Evolutionary conservation across 495 filamentous ascomycete genomes (phyloP), one percentile per base, ranked within the genome.

Genomic region (Penicillium salamii): DNA sequence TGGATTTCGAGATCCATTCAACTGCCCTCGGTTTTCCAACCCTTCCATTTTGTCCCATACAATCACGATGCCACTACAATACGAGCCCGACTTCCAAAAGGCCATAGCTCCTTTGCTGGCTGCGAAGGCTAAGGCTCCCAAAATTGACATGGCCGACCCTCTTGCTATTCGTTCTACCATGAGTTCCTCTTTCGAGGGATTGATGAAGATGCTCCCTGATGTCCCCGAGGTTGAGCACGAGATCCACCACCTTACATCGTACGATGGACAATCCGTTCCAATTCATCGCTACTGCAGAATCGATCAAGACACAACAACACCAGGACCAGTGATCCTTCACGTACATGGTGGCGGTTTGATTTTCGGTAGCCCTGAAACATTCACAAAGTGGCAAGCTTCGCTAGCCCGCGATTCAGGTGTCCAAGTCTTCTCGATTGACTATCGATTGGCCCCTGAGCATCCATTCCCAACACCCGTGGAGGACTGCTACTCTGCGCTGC

Each of bases 401-500:
- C 37, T 46, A 14, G 53, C 60, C 4, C 40, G 50, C 5, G 24
- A 50, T 11, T 46, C 46, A 0, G 53, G 55, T 2, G 49, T 59
- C 6, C 50, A 54, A 15, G 40, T 66, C 21, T 53, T 71, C 44
- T 58, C 52, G 1, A 61, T 70, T 11, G 65, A 65, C n/a, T 69
- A 73, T 42, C 62, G 70, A 6, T 37, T 69, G 8, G 63, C 68
- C 0, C 67, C 69, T 3, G 67, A 72, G 37, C 42, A 70, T 38
- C 59, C 62, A 7, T 58, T 63, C 35, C 64, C 63, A 15, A 63
- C 54, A 1, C 61, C 63, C 0, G 40, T 59, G 2, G 59, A 67
- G 24, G 70, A 75, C 38, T 66, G 68, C 36, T 78, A 71, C 57
- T 55, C 69, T 2, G 70, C 62, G 7, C 43, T 79, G 42, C 56